These are phyloP conservation scores for Pilaira anomala DNA, from an alignment of 192 early-diverging fungal genomes.

Conservation along the genomic window DNA sequence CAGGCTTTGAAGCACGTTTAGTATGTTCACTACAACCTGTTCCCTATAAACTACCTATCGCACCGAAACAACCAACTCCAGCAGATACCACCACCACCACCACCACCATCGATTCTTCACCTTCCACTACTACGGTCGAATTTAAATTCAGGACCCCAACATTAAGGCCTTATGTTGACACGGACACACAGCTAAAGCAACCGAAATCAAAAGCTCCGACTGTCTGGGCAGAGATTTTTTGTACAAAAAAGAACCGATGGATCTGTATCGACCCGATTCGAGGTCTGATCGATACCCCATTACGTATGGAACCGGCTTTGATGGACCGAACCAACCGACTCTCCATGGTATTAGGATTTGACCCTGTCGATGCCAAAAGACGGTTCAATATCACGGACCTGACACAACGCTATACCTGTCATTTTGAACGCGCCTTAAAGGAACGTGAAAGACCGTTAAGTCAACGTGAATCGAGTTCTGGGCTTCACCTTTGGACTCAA, in stretches of 20 bases:
- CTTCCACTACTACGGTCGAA: not conserved
- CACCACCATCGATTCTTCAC: conserved; percentile 8
- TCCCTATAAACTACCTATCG: conserved; percentile 56
- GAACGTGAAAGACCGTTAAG: conserved; percentile 49
- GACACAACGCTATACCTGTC: conserved; percentile 60
- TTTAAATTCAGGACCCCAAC: not conserved
- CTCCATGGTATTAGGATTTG: conserved; percentile 64
- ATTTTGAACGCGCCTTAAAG: conserved; percentile 38
- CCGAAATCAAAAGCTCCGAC: conserved; percentile 41
- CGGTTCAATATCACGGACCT: conserved; percentile 56
- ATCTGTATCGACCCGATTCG: conserved; percentile 60
- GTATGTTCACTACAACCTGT: conserved; percentile 65
- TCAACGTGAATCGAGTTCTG: conserved; percentile 37
- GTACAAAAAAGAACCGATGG: conserved; percentile 50
- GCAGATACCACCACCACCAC: not conserved
- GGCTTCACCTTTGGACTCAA: conserved; percentile 40
- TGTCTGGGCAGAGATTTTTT: conserved; percentile 69
- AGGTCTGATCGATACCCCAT: conserved; percentile 48
- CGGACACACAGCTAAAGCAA: not conserved
- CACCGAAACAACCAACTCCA: not conserved
- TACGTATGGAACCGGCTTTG: conserved; percentile 51
- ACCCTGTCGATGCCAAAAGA: conserved; percentile 30
- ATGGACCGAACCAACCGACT: conserved; percentile 44
- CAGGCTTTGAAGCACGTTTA: conserved; percentile 56
- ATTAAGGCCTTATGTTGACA: not conserved